phyloP scores from a whole-genome alignment of 495 filamentous ascomycete species.

The Xylaria grammica region DNA sequence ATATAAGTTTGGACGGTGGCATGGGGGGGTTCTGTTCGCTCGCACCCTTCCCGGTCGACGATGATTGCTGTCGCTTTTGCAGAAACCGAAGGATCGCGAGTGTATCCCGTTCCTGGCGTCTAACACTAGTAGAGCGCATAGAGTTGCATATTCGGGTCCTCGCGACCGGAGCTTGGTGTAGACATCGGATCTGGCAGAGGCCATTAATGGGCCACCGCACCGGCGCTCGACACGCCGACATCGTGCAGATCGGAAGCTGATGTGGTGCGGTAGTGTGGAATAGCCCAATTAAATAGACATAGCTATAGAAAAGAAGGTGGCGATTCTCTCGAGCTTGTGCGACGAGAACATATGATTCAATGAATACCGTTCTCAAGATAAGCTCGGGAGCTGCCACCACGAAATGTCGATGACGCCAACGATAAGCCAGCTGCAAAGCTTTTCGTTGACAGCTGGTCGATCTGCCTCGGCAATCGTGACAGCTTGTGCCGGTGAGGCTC shows the following conservation, averaged over 20 bases:
- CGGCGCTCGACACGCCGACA: conserved; percentile 14
- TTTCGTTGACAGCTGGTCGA: neutral
- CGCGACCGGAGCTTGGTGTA: conserved; percentile 23
- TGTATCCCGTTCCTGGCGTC: neutral
- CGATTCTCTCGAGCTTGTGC: neutral
- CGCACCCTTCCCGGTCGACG: conserved; percentile 21
- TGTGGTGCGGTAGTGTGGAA: neutral
- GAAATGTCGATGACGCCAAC: conserved; percentile 2
- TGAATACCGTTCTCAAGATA: too few species aligned
- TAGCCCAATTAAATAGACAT: neutral
- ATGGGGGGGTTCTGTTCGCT: conserved; percentile 29
- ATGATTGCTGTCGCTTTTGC: conserved; percentile 33
- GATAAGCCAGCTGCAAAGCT: neutral
- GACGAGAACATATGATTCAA: neutral
- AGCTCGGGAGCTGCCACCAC: neutral
- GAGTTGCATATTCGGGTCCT: neutral
- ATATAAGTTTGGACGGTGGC: conserved; percentile 33
- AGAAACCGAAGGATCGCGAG: conserved; percentile 18
- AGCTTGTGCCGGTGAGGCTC: too few species aligned
- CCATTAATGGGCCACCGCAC: conserved; percentile 18
- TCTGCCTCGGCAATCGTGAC: conserved; percentile 3
- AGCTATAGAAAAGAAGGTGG: neutral
- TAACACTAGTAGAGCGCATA: conserved; percentile 1
- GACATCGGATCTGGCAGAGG: conserved; percentile 23
- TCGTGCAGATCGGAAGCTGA: neutral